Evolutionary conservation across 2,329 filamentous ascomycete species (phyloP), one percentile per base, ranked within the genome.

Genomic region (Raffaelea deltoideospora): DNA sequence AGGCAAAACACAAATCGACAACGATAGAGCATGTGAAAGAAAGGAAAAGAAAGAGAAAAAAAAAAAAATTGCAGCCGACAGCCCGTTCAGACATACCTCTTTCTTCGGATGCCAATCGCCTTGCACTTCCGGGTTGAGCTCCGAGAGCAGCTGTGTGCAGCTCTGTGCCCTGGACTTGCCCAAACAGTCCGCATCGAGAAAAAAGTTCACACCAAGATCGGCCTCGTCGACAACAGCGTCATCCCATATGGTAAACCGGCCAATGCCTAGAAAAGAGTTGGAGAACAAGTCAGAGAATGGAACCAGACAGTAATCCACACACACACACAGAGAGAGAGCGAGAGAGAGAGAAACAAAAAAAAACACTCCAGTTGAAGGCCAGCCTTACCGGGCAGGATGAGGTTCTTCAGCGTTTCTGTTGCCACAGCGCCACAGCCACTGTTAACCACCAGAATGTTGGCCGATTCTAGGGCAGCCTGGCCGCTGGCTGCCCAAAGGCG

Each of bases 121-220:
- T 41, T 81, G 59, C 2, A 95, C 90, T 50, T 96, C 90, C 3
- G 87, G 86, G 51, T 98, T 98, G 42, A 98, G 65, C 56, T 98
- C 92, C 43, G 76, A 66, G 31, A 98, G 65, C 37, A 88, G 65
- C 43, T 78, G 76, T 40, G 79, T 77, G 37, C 80, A 82, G 52
- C 81, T 77, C 53, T 85, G 71, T 2, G 88, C 84, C 46, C 90
- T 76, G 20, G 76, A 76, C 49, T 76, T 77, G 37, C 86, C 87
- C 27, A 93, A 54, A 45, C 76, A 79, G 34, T 67, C 63, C 48
- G 90, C 76, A 42, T 94, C 84, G 0, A 98, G 65, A 51, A 98
- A 98, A 67, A 98, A 98, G 59, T 98, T 98, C 43, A 95, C 79
- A 5, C 92, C 90, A 29, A 98, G 64, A 50, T 98, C 90, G 30